phyloP scores from a whole-genome alignment of 169 alveolate genomes.

The Plasmodium inui region DNA sequence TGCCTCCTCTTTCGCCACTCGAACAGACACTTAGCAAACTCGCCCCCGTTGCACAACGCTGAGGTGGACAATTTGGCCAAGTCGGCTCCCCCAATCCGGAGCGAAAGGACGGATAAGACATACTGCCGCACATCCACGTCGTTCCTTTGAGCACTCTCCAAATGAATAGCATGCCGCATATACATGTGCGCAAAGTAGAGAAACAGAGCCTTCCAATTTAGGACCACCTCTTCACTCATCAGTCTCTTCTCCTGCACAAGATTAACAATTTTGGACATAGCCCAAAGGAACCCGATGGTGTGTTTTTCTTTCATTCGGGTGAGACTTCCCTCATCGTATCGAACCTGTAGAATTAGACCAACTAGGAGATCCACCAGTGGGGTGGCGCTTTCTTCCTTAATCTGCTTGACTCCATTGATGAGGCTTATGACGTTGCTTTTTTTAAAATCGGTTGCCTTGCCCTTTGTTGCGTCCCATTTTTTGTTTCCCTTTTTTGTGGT shows the following conservation, averaged over 20 bases:
- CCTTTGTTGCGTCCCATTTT: neutral
- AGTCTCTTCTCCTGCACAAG: neutral
- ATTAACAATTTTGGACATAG: slow-evolving; percentile 23
- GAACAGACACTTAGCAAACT: neutral
- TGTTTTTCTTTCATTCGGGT: slow-evolving; percentile 35
- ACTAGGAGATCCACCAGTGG: neutral
- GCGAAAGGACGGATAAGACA: slow-evolving; percentile 25
- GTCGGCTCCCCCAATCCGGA: neutral
- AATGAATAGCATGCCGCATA: neutral
- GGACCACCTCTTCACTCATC: neutral
- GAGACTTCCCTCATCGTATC: neutral
- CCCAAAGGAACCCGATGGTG: slow-evolving; percentile 49
- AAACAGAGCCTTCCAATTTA: slow-evolving; percentile 12
- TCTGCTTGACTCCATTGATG: neutral
- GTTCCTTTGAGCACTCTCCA: neutral
- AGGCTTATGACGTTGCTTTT: neutral
- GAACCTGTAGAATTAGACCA: neutral
- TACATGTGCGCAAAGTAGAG: neutral
- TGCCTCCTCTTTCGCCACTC: neutral
- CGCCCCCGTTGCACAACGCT: neutral
- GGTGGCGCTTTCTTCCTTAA: neutral
- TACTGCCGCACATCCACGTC: slow-evolving; percentile 20
- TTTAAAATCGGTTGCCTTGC: neutral
- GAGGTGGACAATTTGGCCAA: neutral
- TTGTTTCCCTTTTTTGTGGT: neutral